Base-by-base conservation (phyloP, 2,329 filamentous ascomycete species). In the Exophiala aquamarina region DNA sequence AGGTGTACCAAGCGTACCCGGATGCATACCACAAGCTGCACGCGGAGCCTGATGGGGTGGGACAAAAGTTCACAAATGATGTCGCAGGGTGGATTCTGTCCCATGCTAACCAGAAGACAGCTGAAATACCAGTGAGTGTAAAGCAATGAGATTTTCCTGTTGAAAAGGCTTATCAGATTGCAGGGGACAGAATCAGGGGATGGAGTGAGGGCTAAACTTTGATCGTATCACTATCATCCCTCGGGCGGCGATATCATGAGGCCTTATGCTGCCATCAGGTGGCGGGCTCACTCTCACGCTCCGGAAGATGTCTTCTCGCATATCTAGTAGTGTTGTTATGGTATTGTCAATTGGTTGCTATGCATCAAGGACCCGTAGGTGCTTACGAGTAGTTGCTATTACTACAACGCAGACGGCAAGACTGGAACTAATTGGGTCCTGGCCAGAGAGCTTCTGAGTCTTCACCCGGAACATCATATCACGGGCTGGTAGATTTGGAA, bases 21-120 rank as follows among this genome's bases (percentile, higher is more conserved):
- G 90, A 87, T 8, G 87, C 79, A 63, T 89, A 82, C 65, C 91
- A 96, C 69, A 85, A 87, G 70, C 66, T 66, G 36, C 58, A 64
- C 57, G 58, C 53, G 38, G 64, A 63, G 43, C 59, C 63, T 28
- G 55, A 62, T 9, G 61, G 59, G 11, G 55, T 63, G n/a, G 58
- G 50, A 43, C 61, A 61, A 15, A 50, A 56, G 41, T 76, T 76
- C 56, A 66, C 66, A 4, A 75, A 74, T 44, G 83, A 89, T 62
- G 72, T 88, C 4, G 75, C 70, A 3, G 75, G 79, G 49, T 90
- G 86, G 84, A 81, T 89, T 46, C 61, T 87, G 5, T 39, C 42
- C 14, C 52, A 52, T 40, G 33, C 20, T 11, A 40, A 44, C 10
- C 14, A 37, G 11, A 9, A 40, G 37, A 18, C 34, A 26, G 39